Conservation (phyloP, 495 filamentous ascomycete genomes). For the Penicillium taxi region DNA sequence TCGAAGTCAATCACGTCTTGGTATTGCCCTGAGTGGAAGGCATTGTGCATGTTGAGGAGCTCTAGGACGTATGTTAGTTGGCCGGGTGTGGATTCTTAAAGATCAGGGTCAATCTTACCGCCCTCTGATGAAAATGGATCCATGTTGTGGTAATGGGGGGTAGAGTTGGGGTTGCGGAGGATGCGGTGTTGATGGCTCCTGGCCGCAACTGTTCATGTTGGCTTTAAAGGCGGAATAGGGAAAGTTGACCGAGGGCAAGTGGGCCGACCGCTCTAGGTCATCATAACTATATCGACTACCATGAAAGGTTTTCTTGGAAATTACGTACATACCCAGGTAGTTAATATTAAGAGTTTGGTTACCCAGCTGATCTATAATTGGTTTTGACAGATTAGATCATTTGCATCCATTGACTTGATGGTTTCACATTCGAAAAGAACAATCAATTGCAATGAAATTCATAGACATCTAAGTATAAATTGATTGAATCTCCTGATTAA, state of each 20-base stretch:
- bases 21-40: slow-evolving; percentile 92
- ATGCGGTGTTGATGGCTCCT: slow-evolving; percentile 17
- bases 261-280: slow-evolving; percentile 26
- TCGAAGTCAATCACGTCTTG: slow-evolving; percentile 73
- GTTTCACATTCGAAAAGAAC: too few relatives aligned
- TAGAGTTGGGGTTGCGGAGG: slow-evolving; percentile 10
- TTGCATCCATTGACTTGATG: too few relatives aligned
- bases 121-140: slow-evolving; percentile 94
- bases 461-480: too few relatives aligned
- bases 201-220: slow-evolving; percentile 19
- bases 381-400: too few relatives aligned
- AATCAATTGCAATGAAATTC: too few relatives aligned
- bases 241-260: slow-evolving; percentile 22
- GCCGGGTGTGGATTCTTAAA: not conserved
- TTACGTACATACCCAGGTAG: too few relatives aligned
- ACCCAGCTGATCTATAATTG: too few relatives aligned
- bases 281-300: too few relatives aligned
- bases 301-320: too few relatives aligned
- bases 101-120: slow-evolving; percentile 36
- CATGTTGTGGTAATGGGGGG: slow-evolving; percentile 44
- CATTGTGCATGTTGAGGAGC: slow-evolving; percentile 89
- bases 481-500: too few relatives aligned
- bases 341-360: too few relatives aligned
- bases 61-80: slow-evolving; percentile 43
- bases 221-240: slow-evolving; percentile 14